phyloP scores from a whole-genome alignment of 106 monocot species.

The Chionographis japonica region DNA sequence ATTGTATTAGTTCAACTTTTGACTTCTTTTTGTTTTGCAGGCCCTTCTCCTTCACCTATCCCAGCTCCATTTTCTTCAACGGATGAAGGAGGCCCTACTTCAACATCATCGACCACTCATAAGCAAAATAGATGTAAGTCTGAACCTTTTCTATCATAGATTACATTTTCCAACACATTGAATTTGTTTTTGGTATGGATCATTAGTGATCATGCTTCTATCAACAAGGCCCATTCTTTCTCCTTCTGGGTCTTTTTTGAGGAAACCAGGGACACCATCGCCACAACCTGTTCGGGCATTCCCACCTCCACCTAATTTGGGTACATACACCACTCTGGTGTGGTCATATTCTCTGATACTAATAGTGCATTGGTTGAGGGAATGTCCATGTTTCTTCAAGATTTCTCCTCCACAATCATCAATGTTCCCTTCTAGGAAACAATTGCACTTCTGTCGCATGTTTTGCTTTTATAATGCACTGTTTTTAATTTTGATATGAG shows the following conservation, averaged over 20 bases:
- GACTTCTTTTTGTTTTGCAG: constrained; percentile 14
- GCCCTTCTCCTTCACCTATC: constrained; percentile 22
- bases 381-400: too few relatives aligned
- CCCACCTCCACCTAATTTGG: too few relatives aligned
- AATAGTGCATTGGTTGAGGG: too few relatives aligned
- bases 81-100: constrained; percentile 13
- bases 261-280: constrained; percentile 20
- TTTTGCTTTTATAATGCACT: not conserved
- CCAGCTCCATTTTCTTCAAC: constrained; percentile 26
- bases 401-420: too few relatives aligned
- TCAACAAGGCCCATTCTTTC: constrained; percentile 34
- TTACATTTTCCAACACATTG: constrained; percentile 1
- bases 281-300: constrained; percentile 24
- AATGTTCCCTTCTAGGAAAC: too few relatives aligned
- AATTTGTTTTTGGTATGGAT: not conserved
- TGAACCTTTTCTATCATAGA: not conserved
- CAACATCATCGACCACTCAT: constrained; percentile 13
- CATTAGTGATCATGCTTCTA: constrained; percentile 3
- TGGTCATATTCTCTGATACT: too few relatives aligned
- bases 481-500: not conserved
- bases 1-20: not conserved
- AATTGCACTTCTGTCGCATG: too few relatives aligned
- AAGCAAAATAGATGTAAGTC: constrained; percentile 13
- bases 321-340: too few relatives aligned
- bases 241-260: constrained; percentile 19